Evolutionary conservation across 208 protist genomes (phyloP), one percentile per base, ranked within the genome.

Genomic region (Leishmania turanica): DNA sequence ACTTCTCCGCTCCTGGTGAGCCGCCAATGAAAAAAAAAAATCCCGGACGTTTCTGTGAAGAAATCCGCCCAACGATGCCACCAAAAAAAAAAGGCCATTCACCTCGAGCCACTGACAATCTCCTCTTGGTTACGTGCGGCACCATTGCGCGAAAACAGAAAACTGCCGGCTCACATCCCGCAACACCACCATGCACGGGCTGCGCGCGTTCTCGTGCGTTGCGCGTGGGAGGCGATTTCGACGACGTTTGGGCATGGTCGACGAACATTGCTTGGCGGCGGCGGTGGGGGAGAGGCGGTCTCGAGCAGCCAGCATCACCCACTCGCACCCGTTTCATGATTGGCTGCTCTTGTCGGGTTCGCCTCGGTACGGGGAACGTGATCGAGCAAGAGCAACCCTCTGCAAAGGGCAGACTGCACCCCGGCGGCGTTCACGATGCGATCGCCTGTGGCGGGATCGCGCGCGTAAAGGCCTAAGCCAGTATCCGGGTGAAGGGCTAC

Each of bases 341-440:
- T 37, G 19, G 19, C 24, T 27, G 24, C 45, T 34, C 69, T 17
- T 19, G 69, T 31, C 27, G 42, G 7, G 24, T 73, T 9, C 4
- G 15, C 8, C 69, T 4, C 27, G 27, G 27, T 73, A 0, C 92
- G 91, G 7, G 82, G 24, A 86, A 80, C 4, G 82, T 78, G 53
- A 94, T 80, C 92, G 89, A 97, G 40, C 90, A 91, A 13, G 69
- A 84, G 75, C 7, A 45, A 17, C 4, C 69, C 69, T 34, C 47
- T 73, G 27, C 69, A 54, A 73, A 77, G 54, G 53, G 73, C 51
- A 15, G 73, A 77, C 51, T 65, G 53, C 47, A 77, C 19, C 40
- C 73, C 73, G 15, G 3, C 51, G 8, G 56, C 51, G 45, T 77
- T 34, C 15, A 77, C 53, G 34, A 77, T 77, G 73, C 73, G 73